These are phyloP conservation scores for Aspergillus baeticus DNA, from an alignment of 495 filamentous ascomycete species.

Conservation along the genomic window DNA sequence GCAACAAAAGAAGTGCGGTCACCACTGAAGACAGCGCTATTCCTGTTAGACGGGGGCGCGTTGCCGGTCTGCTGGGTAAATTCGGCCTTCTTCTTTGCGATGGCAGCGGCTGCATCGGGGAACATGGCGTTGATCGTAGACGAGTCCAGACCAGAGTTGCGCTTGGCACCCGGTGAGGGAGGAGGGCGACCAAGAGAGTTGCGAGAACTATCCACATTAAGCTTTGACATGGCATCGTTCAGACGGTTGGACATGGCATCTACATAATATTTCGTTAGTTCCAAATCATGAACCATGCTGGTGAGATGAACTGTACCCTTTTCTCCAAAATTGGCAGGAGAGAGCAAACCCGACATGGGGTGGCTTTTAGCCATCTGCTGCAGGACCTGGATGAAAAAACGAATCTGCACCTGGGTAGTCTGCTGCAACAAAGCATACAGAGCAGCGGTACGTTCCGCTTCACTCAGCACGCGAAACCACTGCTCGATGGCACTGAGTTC, in stretches of 20 bases:
- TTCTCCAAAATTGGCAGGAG: conserved; percentile 90
- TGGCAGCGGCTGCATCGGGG: conserved; percentile 94
- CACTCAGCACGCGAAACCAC: conserved; percentile 97
- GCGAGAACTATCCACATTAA: conserved; percentile 80
- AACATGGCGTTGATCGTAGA: conserved; percentile 98
- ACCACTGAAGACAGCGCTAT: conserved; percentile 82
- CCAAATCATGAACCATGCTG: background rate
- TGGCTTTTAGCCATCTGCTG: conserved; percentile 98
- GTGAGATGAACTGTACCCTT: conserved; percentile 64
- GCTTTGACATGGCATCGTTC: conserved; percentile 96
- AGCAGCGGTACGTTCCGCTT: conserved; percentile 93
- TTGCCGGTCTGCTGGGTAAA: conserved; percentile 93
- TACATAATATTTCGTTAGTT: conserved; percentile 30
- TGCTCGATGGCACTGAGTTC: conserved; percentile 98
- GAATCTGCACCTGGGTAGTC: conserved; percentile 97
- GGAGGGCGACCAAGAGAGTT: conserved; percentile 82
- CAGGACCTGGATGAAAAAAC: conserved; percentile 97
- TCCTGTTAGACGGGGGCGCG: conserved; percentile 86
- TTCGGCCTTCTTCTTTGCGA: conserved; percentile 95
- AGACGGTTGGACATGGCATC: conserved; percentile 97
- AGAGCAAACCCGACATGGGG: conserved; percentile 94
- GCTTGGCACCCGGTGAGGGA: conserved; percentile 74
- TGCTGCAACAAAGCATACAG: conserved; percentile 95
- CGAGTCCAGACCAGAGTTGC: conserved; percentile 89
- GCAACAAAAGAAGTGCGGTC: conserved; percentile 76